A percentile compares a stretch with the other conserved stretches of the same genome.
These are phyloP conservation scores for Vicia faba DNA, from an alignment of 306 rosid genomes.

Conservation along the genomic window DNA sequence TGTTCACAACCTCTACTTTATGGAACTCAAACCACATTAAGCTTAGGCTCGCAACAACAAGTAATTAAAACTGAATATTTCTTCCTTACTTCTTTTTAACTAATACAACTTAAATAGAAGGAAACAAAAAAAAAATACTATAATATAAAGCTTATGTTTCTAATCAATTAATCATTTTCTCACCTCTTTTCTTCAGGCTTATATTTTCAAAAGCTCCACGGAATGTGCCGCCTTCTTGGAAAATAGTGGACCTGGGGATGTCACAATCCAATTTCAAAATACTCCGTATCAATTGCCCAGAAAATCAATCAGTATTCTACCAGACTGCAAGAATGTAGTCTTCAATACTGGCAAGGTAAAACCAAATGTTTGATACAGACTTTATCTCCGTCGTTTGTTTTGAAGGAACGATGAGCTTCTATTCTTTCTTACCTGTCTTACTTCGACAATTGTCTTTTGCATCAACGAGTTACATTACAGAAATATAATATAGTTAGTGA, in stretches of 20 bases:
- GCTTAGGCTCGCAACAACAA: conserved; percentile 43
- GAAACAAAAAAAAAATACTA: too few relatives aligned
- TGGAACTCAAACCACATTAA: conserved; percentile 37
- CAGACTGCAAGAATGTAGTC: conserved; percentile 50
- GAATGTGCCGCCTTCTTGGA: conserved; percentile 56
- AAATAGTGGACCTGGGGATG: conserved; percentile 36
- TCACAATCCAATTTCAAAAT: conserved; percentile 34
- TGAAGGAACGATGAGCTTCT: neutral
- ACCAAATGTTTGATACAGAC: conserved; percentile 12
- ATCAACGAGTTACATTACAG: neutral
- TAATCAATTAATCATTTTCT: conserved; percentile 12
- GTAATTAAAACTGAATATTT: conserved; percentile 34
- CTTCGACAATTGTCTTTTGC: neutral
- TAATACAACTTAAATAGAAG: too few relatives aligned
- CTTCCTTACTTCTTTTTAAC: neutral
- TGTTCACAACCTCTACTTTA: conserved; percentile 53
- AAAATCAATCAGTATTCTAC: conserved; percentile 52
- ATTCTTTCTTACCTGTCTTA: conserved; percentile 1
- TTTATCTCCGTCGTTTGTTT: neutral
- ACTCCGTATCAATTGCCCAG: conserved; percentile 36
- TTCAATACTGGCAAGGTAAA: conserved; percentile 57
- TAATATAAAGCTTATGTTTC: neutral
- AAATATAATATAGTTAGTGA: conserved; percentile 1
- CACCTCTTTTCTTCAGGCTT: conserved; percentile 45
- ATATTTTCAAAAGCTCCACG: conserved; percentile 43